These are phyloP conservation scores for Cinnamomum micranthum DNA, from an alignment of 164 flowering plant genomes.

Conservation along the genomic window DNA sequence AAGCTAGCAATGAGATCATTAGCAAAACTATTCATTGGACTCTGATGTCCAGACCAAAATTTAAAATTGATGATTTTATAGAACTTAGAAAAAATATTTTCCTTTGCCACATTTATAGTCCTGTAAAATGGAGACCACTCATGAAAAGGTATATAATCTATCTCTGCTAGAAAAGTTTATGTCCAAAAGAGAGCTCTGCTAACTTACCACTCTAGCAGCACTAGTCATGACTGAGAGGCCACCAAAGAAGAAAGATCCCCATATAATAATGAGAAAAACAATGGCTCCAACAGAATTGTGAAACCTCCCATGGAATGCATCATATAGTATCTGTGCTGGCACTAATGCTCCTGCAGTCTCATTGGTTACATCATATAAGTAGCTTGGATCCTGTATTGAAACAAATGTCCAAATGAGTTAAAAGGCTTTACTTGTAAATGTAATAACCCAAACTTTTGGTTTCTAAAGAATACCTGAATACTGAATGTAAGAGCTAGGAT, in stretches of 20 bases:
- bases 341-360: constrained; percentile 71
- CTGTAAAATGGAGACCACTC: too few relatives aligned
- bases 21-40: too few relatives aligned
- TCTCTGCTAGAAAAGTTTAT: too few relatives aligned
- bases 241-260: constrained; percentile 79
- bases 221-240: constrained; percentile 74
- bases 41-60: too few relatives aligned
- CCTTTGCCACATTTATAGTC: too few relatives aligned
- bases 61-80: too few relatives aligned
- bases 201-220: constrained; percentile 40
- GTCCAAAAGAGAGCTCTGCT: not conserved
- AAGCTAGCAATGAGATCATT: too few relatives aligned
- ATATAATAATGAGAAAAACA: constrained; percentile 46
- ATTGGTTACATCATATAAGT: constrained; percentile 50
- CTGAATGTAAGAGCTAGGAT: constrained; percentile 70
- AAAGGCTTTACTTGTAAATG: not conserved
- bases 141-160: too few relatives aligned
- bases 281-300: constrained; percentile 55
- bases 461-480: constrained; percentile 44
- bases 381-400: constrained; percentile 42
- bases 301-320: constrained; percentile 65
- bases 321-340: constrained; percentile 71
- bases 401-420: not conserved
- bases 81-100: too few relatives aligned
- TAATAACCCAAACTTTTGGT: not conserved